These are phyloP conservation scores for Kwoniella mangroviensis DNA, from an alignment of 768 basidiomycete genomes.

Conservation along the genomic window DNA sequence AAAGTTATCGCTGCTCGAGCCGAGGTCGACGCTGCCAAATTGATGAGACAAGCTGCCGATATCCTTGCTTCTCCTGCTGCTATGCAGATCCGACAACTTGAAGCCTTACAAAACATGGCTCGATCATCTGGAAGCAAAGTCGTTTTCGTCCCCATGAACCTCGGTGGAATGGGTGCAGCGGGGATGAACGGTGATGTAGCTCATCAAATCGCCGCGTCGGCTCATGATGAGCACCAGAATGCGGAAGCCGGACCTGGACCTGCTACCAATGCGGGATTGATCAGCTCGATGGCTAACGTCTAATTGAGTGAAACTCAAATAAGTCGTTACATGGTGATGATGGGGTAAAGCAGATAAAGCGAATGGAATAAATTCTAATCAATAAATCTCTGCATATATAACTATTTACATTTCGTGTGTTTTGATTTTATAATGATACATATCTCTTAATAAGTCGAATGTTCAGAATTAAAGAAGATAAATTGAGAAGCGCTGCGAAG, in stretches of 20 bases:
- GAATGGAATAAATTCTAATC: no score
- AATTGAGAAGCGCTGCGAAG: no score
- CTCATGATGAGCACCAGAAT: conserved; percentile 14
- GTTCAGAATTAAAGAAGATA: no score
- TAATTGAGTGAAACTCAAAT: conserved; percentile 11
- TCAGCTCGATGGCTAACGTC: conserved; percentile 50
- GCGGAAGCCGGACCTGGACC: conserved; percentile 20
- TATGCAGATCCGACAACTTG: conserved; percentile 97
- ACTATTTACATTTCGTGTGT: no score
- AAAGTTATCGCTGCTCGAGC: conserved; percentile 70
- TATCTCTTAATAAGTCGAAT: no score
- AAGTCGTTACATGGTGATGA: neutral
- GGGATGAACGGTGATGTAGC: conserved; percentile 41
- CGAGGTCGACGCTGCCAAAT: conserved; percentile 89
- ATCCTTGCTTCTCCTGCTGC: conserved; percentile 81
- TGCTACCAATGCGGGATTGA: conserved; percentile 47
- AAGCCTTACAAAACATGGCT: conserved; percentile 94
- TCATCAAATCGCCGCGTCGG: conserved; percentile 41
- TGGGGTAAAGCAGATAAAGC: no score
- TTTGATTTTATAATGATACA: no score
- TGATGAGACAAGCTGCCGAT: conserved; percentile 76
- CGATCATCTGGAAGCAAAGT: conserved; percentile 79
- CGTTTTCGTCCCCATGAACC: conserved; percentile 61
- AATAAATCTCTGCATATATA: no score
- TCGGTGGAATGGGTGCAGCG: conserved; percentile 49